Percentiles rank a stretch among this genome's conserved stretches.
These are phyloP conservation scores for Candida berthetii DNA, from an alignment of 805 yeast genomes.

Conservation along the genomic window DNA sequence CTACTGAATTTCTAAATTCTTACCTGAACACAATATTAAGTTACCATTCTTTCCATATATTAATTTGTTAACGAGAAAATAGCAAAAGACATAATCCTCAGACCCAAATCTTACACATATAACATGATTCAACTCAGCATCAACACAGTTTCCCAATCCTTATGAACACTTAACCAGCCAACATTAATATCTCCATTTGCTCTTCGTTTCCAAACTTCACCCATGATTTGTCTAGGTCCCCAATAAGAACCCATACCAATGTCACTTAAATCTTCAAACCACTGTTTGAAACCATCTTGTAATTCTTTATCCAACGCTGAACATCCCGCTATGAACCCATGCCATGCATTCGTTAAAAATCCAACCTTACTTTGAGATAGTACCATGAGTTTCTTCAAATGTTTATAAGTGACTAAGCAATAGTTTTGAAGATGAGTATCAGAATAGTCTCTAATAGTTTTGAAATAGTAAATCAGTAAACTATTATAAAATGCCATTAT, in stretches of 20 bases:
- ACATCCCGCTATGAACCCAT: slow-evolving; percentile 84
- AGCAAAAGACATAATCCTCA: too few species aligned
- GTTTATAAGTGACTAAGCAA: slow-evolving; percentile 54
- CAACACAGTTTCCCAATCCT: slow-evolving; percentile 81
- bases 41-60: too few species aligned
- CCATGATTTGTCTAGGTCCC: slow-evolving; percentile 81
- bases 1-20: too few species aligned
- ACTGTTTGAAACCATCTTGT: slow-evolving; percentile 61
- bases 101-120: too few species aligned
- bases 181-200: slow-evolving; percentile 50
- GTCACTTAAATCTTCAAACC: slow-evolving; percentile 46
- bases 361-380: slow-evolving; percentile 47
- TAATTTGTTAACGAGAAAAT: too few species aligned
- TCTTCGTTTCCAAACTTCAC: slow-evolving; percentile 80
- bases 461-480: slow-evolving; percentile 61
- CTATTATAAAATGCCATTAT: slow-evolving; percentile 74
- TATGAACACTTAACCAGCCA: slow-evolving; percentile 73
- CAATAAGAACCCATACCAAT: slow-evolving; percentile 74
- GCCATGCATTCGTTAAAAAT: slow-evolving; percentile 79
- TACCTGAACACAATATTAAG: too few species aligned
- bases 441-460: slow-evolving; percentile 50
- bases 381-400: slow-evolving; percentile 54
- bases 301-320: slow-evolving; percentile 54
- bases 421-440: slow-evolving; percentile 58
- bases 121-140: slow-evolving; percentile 52